Percentiles rank a stretch among this genome's conserved stretches.
phyloP scores from a whole-genome alignment of 768 basidiomycete genomes.

The Lepiota brunneoincarnata region DNA sequence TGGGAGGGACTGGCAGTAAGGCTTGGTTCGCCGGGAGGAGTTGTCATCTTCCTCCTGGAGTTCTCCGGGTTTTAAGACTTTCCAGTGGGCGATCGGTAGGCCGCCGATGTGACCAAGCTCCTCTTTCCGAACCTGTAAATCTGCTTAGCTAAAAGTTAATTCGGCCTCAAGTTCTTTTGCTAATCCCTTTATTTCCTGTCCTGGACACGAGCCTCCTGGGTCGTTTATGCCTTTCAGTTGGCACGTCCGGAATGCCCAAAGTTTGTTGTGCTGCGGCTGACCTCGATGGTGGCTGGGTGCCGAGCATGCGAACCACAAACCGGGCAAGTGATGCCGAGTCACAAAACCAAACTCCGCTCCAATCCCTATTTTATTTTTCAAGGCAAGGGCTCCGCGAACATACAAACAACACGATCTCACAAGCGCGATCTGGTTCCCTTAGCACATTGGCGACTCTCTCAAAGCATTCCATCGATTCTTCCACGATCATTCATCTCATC shows the following conservation, averaged over 20 bases:
- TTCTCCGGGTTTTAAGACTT: constrained; percentile 40
- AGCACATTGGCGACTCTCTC: constrained; percentile 5
- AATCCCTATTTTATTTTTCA: constrained; percentile 19
- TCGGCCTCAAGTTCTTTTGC: constrained; percentile 16
- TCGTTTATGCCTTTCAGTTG: background rate
- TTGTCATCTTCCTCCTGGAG: constrained; percentile 40
- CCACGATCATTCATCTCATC: background rate
- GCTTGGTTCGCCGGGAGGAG: constrained; percentile 47
- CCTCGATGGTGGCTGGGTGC: constrained; percentile 14
- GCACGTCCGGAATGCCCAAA: constrained; percentile 1
- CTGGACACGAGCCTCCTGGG: constrained; percentile 1
- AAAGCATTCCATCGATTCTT: constrained; percentile 1
- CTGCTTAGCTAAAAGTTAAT: constrained; percentile 38
- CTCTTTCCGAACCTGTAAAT: constrained; percentile 32
- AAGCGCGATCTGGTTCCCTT: constrained; percentile 4
- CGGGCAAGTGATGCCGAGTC: constrained; percentile 28
- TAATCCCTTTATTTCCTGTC: constrained; percentile 2
- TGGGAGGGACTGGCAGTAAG: constrained; percentile 30
- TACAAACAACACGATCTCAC: constrained; percentile 7
- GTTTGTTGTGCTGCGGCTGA: constrained; percentile 9
- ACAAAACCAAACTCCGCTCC: constrained; percentile 31
- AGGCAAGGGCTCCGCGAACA: constrained; percentile 19
- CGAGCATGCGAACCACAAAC: background rate
- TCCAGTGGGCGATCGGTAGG: constrained; percentile 24
- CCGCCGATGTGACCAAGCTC: constrained; percentile 30